These are phyloP conservation scores for Rhizopus sp. DNA, from an alignment of 371 early-diverging fungal species.

Conservation along the genomic window DNA sequence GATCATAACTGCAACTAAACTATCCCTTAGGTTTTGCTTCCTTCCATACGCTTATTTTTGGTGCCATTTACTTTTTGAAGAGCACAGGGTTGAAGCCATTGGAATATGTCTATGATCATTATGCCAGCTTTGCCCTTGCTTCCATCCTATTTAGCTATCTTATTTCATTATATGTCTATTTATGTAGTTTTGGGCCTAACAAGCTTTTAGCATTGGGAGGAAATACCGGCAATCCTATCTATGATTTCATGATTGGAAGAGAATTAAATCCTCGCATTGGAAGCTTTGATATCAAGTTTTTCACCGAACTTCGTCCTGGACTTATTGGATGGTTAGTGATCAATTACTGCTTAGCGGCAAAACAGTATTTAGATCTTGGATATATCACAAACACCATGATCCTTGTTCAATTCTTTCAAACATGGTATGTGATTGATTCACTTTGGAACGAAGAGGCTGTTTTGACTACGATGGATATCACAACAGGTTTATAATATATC, in stretches of 20 bases:
- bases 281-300: slow-evolving; percentile 90
- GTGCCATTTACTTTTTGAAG: slow-evolving; percentile 35
- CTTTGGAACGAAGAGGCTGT: slow-evolving; percentile 81
- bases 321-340: slow-evolving; percentile 83
- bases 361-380: slow-evolving; percentile 71
- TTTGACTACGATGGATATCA: slow-evolving; percentile 94
- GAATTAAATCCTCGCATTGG: slow-evolving; percentile 88
- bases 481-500: slow-evolving; percentile 44
- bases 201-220: slow-evolving; percentile 84
- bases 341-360: slow-evolving; percentile 75
- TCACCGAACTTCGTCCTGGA: slow-evolving; percentile 91
- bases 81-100: slow-evolving; percentile 34
- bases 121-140: slow-evolving; percentile 68
- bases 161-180: slow-evolving; percentile 72
- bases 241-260: slow-evolving; percentile 88
- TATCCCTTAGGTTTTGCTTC: slow-evolving; percentile 37
- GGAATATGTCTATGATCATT: slow-evolving; percentile 82
- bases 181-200: slow-evolving; percentile 69
- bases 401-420: slow-evolving; percentile 74
- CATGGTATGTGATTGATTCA: slow-evolving; percentile 85
- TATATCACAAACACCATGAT: slow-evolving; percentile 79
- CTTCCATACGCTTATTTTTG: slow-evolving; percentile 62
- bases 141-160: slow-evolving; percentile 68
- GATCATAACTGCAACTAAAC: no score
- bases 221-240: slow-evolving; percentile 82